Percentiles rank a stretch among this genome's conserved stretches.
Conservation (phyloP, 495 filamentous ascomycete species). For the Talaromyces borbonicus region DNA sequence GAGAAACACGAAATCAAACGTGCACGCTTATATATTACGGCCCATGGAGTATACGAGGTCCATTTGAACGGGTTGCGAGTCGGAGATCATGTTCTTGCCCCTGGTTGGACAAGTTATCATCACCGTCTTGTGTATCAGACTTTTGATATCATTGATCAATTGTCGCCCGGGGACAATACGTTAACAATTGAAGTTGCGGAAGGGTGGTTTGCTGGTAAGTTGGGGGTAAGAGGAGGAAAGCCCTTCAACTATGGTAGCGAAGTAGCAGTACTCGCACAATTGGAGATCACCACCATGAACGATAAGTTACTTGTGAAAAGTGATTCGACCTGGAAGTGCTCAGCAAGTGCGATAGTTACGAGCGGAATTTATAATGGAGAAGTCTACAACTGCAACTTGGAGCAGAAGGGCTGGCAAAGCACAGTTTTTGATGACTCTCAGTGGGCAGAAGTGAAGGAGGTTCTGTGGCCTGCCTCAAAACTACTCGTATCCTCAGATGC, state of each 20-base stretch:
- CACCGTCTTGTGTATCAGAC: conserved; percentile 41
- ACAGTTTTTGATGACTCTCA: conserved; percentile 7
- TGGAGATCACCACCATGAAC: conserved; percentile 25
- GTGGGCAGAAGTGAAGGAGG: conserved; percentile 10
- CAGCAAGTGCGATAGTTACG: conserved; percentile 27
- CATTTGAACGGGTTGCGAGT: conserved; percentile 39
- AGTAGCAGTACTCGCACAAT: conserved; percentile 32
- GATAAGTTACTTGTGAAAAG: conserved; percentile 20
- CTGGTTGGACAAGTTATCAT: conserved; percentile 45
- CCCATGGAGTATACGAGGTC: conserved; percentile 40
- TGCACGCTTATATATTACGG: conserved; percentile 42
- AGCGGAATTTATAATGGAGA: conserved; percentile 48
- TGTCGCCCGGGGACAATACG: conserved; percentile 24
- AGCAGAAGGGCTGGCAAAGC: conserved; percentile 17
- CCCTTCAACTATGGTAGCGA: conserved; percentile 34
- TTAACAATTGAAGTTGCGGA: conserved; percentile 43
- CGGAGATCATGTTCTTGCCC: conserved; percentile 36
- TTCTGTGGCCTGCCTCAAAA: conserved; percentile 16
- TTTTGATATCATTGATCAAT: conserved; percentile 37
- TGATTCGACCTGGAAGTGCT: conserved; percentile 34
- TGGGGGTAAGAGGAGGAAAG: conserved; percentile 30
- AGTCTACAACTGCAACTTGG: conserved; percentile 30
- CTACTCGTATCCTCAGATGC: conserved; percentile 30
- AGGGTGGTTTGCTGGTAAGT: conserved; percentile 44
- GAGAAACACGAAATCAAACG: neutral